These are phyloP conservation scores for Holtermanniella nyarrowii DNA, from an alignment of 768 basidiomycete species.

Conservation along the genomic window DNA sequence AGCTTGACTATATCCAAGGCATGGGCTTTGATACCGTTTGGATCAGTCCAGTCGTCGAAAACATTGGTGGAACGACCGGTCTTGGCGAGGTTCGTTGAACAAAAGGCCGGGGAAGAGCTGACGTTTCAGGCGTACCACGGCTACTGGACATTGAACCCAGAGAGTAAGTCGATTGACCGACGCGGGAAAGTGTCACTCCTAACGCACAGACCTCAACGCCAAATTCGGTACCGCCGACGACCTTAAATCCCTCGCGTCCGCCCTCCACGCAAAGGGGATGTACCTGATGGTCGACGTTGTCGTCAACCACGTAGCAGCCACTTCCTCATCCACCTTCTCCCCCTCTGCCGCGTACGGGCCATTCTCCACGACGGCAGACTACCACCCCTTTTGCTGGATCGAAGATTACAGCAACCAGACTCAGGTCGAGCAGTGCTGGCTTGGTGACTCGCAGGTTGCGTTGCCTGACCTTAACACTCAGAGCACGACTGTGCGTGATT, in stretches of 20 bases:
- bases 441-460: conserved; percentile 64
- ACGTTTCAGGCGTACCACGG: conserved; percentile 61
- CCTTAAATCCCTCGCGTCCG: conserved; percentile 55
- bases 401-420: conserved; percentile 56
- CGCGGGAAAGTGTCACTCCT: too few species aligned
- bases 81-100: conserved; percentile 10
- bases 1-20: conserved; percentile 74
- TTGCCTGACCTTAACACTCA: conserved; percentile 71
- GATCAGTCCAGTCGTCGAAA: conserved; percentile 73
- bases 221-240: conserved; percentile 66
- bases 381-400: conserved; percentile 69
- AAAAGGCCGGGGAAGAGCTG: neutral
- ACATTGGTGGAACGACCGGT: conserved; percentile 53
- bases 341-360: conserved; percentile 27
- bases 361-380: conserved; percentile 47
- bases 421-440: conserved; percentile 68
- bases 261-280: conserved; percentile 65
- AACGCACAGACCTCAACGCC: conserved; percentile 46
- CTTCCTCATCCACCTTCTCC: conserved; percentile 54
- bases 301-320: conserved; percentile 70
- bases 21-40: conserved; percentile 78
- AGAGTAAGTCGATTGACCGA: conserved; percentile 42
- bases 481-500: conserved; percentile 53
- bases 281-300: conserved; percentile 80
- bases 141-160: conserved; percentile 53